phyloP scores from a whole-genome alignment of 768 basidiomycete species.

The Tricholoma hemisulphureum region DNA sequence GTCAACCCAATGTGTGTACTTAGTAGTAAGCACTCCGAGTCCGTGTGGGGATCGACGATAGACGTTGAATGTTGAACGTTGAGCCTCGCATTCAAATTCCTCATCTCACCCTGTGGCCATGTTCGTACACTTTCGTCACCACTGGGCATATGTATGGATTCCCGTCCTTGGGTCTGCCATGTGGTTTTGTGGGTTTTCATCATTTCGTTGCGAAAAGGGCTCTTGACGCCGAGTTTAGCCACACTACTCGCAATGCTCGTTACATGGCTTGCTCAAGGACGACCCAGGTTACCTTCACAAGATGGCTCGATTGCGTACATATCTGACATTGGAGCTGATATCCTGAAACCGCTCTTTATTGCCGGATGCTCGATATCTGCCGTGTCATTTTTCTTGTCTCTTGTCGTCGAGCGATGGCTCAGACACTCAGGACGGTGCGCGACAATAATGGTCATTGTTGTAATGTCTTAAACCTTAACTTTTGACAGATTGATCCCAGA shows the following conservation, averaged over 20 bases:
- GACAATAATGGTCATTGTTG: background rate
- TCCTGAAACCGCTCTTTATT: slow-evolving; percentile 75
- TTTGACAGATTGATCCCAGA: slow-evolving; percentile 52
- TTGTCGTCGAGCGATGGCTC: slow-evolving; percentile 60
- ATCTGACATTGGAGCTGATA: slow-evolving; percentile 72
- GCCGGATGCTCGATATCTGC: slow-evolving; percentile 63
- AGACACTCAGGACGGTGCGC: slow-evolving; percentile 61
- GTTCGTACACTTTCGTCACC: slow-evolving; percentile 29
- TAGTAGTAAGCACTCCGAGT: no score
- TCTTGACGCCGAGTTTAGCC: slow-evolving; percentile 25
- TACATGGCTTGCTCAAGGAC: slow-evolving; percentile 66
- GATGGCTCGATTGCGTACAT: slow-evolving; percentile 67
- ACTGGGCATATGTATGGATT: slow-evolving; percentile 66
- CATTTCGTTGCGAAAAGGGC: background rate
- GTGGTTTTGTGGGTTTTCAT: slow-evolving; percentile 56
- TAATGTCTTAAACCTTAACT: background rate
- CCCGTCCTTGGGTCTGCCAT: slow-evolving; percentile 58
- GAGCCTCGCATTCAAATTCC: background rate
- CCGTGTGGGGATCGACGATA: no score
- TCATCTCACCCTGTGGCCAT: slow-evolving; percentile 16
- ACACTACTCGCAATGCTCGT: slow-evolving; percentile 70
- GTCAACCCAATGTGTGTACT: no score
- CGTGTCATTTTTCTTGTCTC: slow-evolving; percentile 56
- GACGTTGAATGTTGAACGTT: background rate
- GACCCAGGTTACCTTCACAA: slow-evolving; percentile 56